A percentile compares a stretch with the other conserved stretches of the same genome.
These are phyloP conservation scores for Daldinia grandis DNA, from an alignment of 495 filamentous ascomycete species.

Conservation along the genomic window DNA sequence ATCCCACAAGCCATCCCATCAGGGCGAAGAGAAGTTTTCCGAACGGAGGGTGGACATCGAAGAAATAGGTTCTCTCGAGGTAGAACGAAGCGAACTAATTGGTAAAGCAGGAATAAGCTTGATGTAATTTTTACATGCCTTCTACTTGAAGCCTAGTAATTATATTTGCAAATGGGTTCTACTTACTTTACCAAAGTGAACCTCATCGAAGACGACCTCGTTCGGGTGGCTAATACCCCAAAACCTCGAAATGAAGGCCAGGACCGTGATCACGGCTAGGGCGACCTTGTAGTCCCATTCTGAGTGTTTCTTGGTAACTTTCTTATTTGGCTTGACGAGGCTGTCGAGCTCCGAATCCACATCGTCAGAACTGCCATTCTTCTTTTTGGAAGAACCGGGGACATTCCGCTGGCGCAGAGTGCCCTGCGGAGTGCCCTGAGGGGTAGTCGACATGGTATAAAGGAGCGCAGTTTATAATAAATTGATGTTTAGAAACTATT, in stretches of 20 bases:
- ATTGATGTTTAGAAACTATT: conserved; percentile 23
- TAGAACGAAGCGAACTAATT: conserved; percentile 94
- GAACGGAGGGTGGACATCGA: conserved; percentile 98
- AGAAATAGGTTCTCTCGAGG: conserved; percentile 97
- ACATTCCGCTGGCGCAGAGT: conserved; percentile 64
- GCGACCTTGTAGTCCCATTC: conserved; percentile 90
- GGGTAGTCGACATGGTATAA: conserved; percentile 52
- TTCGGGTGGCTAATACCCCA: conserved; percentile 94
- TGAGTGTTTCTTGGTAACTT: conserved; percentile 47
- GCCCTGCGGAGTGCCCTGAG: conserved; percentile 49
- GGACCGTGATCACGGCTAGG: conserved; percentile 75
- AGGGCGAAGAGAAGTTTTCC: conserved; percentile 90
- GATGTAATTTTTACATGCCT: neutral
- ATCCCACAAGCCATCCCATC: conserved; percentile 95
- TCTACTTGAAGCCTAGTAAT: neutral
- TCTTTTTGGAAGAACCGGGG: conserved; percentile 54
- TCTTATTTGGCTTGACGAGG: conserved; percentile 45
- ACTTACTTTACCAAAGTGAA: conserved; percentile 98
- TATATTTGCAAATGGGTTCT: neutral
- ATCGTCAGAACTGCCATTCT: conserved; percentile 46
- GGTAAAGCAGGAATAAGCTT: conserved; percentile 23
- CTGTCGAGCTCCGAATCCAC: conserved; percentile 59
- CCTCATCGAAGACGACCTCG: conserved; percentile 98
- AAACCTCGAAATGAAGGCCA: conserved; percentile 92
- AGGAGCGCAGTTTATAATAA: conserved; percentile 30